These are phyloP conservation scores for Metschnikowia proteae DNA, from an alignment of 805 yeast genomes.

Conservation along the genomic window DNA sequence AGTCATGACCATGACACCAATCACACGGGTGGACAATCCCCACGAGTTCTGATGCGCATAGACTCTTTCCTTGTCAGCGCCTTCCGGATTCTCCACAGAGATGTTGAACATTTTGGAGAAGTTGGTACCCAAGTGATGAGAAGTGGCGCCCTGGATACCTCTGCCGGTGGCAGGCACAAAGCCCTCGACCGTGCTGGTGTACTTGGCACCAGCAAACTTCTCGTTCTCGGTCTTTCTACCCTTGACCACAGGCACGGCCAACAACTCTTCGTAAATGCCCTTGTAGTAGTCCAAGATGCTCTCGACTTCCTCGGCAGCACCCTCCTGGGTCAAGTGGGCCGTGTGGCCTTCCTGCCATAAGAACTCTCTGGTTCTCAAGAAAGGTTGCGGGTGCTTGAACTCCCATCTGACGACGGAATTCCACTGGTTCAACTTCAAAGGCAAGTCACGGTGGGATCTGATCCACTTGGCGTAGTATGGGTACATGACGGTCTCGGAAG, in stretches of 20 bases:
- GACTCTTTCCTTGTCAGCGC: constrained; percentile 79
- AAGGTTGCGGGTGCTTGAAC: constrained; percentile 99
- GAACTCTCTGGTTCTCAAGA: constrained; percentile 97
- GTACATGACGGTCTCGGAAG: constrained; percentile 99
- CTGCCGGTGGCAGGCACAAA: constrained; percentile 98
- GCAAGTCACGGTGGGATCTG: constrained; percentile 96
- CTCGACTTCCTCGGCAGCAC: constrained; percentile 77
- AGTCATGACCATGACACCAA: constrained; percentile 99
- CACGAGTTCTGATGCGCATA: constrained; percentile 96
- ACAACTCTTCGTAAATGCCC: constrained; percentile 79
- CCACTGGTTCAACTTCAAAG: constrained; percentile 97
- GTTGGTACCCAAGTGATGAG: constrained; percentile 96
- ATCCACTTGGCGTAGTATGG: constrained; percentile 99
- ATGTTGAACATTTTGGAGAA: constrained; percentile 98
- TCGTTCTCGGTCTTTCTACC: constrained; percentile 97
- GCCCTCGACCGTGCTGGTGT: constrained; percentile 95
- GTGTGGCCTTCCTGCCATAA: constrained; percentile 99
- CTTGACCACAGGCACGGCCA: constrained; percentile 95
- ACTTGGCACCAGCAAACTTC: constrained; percentile 96
- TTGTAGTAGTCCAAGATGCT: constrained; percentile 85
- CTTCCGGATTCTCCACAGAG: constrained; percentile 92
- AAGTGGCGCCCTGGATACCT: constrained; percentile 99
- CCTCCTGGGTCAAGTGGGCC: constrained; percentile 82
- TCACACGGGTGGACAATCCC: constrained; percentile 98
- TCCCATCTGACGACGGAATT: constrained; percentile 99